Evolutionary conservation across 1,284 basidiomycete species (phyloP).

Genomic region (Ceratobasidium sp.): DNA sequence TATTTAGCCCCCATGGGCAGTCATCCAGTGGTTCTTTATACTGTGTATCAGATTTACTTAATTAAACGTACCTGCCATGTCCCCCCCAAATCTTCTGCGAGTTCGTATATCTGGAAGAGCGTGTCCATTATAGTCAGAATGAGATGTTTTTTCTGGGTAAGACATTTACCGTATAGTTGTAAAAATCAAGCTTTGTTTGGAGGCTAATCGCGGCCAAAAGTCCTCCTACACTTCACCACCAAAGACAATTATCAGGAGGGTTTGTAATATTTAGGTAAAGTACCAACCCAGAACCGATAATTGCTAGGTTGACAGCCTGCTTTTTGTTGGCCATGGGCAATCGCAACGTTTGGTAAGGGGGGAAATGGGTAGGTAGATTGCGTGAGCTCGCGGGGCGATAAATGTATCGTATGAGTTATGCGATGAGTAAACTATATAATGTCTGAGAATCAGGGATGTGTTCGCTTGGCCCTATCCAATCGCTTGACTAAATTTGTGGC

Average conservation of each 20-base stretch:
- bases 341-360: too few relatives aligned
- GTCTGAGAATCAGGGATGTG: too few relatives aligned
- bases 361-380: not conserved
- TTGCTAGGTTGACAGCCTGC: not conserved
- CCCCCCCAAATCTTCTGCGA: constrained; percentile 63
- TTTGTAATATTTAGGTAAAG: not conserved
- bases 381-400: too few relatives aligned
- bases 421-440: too few relatives aligned
- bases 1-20: not conserved
- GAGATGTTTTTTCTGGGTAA: not conserved
- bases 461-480: too few relatives aligned
- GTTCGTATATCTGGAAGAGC: constrained; percentile 66
- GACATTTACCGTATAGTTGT: constrained; percentile 17
- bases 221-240: constrained; percentile 23
- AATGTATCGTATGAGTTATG: too few relatives aligned
- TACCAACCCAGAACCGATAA: constrained; percentile 41
- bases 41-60: too few relatives aligned
- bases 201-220: constrained; percentile 23
- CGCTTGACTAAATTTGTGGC: too few relatives aligned
- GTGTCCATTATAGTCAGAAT: too few relatives aligned
- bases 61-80: constrained; percentile 66
- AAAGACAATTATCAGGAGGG: not conserved
- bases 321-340: not conserved
- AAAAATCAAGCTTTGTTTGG: constrained; percentile 19
- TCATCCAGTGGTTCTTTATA: not conserved